phyloP scores from a whole-genome alignment of 163 green algal species.

The Chlorella variabilis region DNA sequence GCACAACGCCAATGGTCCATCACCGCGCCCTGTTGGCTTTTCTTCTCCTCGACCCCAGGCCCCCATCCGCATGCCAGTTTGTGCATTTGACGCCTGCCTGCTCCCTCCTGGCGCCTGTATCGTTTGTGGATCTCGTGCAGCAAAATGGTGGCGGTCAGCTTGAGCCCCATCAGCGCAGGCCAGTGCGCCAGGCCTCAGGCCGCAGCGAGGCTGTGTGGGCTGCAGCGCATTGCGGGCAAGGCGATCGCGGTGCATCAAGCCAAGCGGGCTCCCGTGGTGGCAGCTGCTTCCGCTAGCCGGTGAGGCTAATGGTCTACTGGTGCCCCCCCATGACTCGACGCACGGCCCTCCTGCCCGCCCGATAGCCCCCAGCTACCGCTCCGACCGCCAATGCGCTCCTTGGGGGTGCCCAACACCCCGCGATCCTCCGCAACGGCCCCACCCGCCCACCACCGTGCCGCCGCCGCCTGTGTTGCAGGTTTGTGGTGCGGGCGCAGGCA shows the following conservation, averaged over 20 bases:
- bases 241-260: not conserved
- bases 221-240: constrained; percentile 3
- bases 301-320: not conserved
- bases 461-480: constrained; percentile 5
- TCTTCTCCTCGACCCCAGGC: not conserved
- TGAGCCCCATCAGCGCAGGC: not conserved
- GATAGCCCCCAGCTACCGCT: not conserved
- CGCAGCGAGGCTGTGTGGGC: not conserved
- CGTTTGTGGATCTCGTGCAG: not conserved
- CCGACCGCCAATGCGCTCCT: too few relatives aligned
- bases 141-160: constrained; percentile 3
- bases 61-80: not conserved
- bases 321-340: not conserved
- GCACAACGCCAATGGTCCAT: too few relatives aligned
- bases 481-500: constrained; percentile 12
- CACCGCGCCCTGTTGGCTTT: too few relatives aligned
- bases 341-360: not conserved
- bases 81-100: not conserved
- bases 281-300: not conserved
- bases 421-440: too few relatives aligned
- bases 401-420: too few relatives aligned
- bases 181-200: not conserved
- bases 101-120: too few relatives aligned
- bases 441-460: not conserved
- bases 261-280: not conserved